A percentile compares a stretch with the other conserved stretches of the same genome.
phyloP scores from a whole-genome alignment of 768 basidiomycete species.

The Gloeostereum incarnatum region DNA sequence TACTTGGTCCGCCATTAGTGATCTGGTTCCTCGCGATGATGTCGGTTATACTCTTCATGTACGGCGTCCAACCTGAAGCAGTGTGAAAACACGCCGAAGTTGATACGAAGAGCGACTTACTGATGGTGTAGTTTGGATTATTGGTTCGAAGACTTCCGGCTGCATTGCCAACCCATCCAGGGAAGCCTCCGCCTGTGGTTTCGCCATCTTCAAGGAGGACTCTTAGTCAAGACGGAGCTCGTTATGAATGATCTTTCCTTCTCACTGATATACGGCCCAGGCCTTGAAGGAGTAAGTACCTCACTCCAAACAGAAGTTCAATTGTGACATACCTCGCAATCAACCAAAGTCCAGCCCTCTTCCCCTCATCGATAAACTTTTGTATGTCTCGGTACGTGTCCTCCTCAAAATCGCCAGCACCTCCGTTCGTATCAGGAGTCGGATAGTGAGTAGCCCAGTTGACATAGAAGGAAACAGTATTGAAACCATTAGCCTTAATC shows the following conservation, averaged over 20 bases:
- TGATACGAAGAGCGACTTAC: slow-evolving; percentile 12
- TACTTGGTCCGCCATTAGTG: slow-evolving; percentile 50
- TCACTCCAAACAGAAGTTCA: neutral
- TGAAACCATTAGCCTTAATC: slow-evolving; percentile 52
- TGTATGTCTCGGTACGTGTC: slow-evolving; percentile 45
- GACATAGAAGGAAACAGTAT: slow-evolving; percentile 50
- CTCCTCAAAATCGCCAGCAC: slow-evolving; percentile 36
- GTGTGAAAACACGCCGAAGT: slow-evolving; percentile 1
- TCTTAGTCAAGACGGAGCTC: neutral
- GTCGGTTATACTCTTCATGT: slow-evolving; percentile 39
- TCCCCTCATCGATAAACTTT: slow-evolving; percentile 39
- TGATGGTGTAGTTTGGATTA: slow-evolving; percentile 35
- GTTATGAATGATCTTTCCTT: neutral
- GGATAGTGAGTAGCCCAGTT: slow-evolving; percentile 53
- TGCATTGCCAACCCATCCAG: slow-evolving; percentile 50
- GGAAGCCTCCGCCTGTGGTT: slow-evolving; percentile 48
- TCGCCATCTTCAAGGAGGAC: slow-evolving; percentile 26
- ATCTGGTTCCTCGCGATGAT: slow-evolving; percentile 48
- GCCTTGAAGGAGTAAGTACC: slow-evolving; percentile 16
- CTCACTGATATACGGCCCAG: slow-evolving; percentile 45
- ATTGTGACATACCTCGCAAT: slow-evolving; percentile 31
- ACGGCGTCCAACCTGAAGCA: slow-evolving; percentile 41
- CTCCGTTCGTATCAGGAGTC: slow-evolving; percentile 29
- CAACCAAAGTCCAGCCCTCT: slow-evolving; percentile 45
- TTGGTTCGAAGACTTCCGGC: slow-evolving; percentile 40